Evolutionary conservation across 345 rosid genomes (phyloP), one percentile per base, ranked within the genome.

Genomic region (Linum trigynum): DNA sequence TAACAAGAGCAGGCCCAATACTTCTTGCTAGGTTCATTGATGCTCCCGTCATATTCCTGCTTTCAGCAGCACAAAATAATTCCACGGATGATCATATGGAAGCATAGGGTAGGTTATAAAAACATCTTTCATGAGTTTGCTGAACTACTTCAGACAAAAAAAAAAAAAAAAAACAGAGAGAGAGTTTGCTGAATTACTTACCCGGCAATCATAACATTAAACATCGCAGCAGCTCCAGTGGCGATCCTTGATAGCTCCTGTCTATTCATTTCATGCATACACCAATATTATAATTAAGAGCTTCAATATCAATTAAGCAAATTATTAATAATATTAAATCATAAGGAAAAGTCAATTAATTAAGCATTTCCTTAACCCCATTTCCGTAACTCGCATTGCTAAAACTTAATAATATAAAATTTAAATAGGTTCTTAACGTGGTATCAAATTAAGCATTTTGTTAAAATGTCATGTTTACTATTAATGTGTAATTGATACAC

Each of bases 21-120:
- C 71, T 67, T 38, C 75, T 63, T 43, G 68, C 71, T 0, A 64
- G 67, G 43, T 72, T 72, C 75, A 72, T 67, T 14, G 75, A 72
- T 39, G 71, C 68, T 53, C 71, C 71, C 51, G 65, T 66, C 40
- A 67, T 67, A 2, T 38, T 42, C 71, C 67, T 72, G 59, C 36
- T 36, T 11, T 0, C 4, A 57, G 5, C 17, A 4, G 0, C 23
- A 60, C 45, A 23, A 23, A 23, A 23, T 23, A 23, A 23, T 23
- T 23, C 32, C 32, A 23, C 32, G 32, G 32, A 23, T 23, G 32
- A 23, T 23, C 32, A 23, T 23, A 23, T 23, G 32, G 32, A 23
- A 23, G 32, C 32, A 23, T 23, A 23, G 32, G 32, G 32, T 23
- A 23, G 32, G 32, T 23, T 23, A 23, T 23, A 23, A 23, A 0